Percentiles rank a stretch among this genome's conserved stretches.
phyloP scores from a whole-genome alignment of 768 basidiomycete genomes.

The Russula griseocarnosa region DNA sequence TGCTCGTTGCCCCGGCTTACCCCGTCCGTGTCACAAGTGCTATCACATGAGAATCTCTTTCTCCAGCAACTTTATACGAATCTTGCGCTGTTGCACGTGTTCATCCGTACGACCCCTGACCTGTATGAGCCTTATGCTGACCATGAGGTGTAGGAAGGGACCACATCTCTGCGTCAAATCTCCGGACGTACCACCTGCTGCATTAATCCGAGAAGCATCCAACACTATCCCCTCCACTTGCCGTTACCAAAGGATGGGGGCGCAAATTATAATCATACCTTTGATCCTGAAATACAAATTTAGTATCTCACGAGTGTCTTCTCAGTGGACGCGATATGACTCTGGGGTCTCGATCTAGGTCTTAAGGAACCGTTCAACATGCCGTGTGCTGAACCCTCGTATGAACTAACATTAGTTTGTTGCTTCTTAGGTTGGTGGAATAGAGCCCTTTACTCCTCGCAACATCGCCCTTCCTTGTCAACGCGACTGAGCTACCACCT shows the following conservation, averaged over 20 bases:
- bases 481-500: too few relatives aligned
- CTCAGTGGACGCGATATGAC: background rate
- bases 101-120: slow-evolving; percentile 32
- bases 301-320: too few relatives aligned
- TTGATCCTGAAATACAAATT: background rate
- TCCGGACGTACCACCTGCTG: too few relatives aligned
- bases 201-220: background rate
- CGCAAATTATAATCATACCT: background rate
- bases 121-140: background rate
- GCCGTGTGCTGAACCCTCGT: too few relatives aligned
- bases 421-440: background rate
- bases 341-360: background rate
- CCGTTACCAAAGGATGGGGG: background rate
- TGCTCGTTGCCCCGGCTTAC: slow-evolving; percentile 72
- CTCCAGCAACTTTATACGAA: slow-evolving; percentile 46
- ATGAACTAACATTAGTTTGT: background rate
- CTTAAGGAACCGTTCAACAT: background rate
- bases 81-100: slow-evolving; percentile 31
- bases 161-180: too few relatives aligned
- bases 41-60: slow-evolving; percentile 78
- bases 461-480: too few relatives aligned
- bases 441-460: background rate
- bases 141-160: background rate
- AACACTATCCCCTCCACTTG: background rate
- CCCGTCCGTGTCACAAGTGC: slow-evolving; percentile 82